Evolutionary conservation across 352 stramenopile species (phyloP), one percentile per base, ranked within the genome.

Genomic region (Pythium folliculosum): DNA sequence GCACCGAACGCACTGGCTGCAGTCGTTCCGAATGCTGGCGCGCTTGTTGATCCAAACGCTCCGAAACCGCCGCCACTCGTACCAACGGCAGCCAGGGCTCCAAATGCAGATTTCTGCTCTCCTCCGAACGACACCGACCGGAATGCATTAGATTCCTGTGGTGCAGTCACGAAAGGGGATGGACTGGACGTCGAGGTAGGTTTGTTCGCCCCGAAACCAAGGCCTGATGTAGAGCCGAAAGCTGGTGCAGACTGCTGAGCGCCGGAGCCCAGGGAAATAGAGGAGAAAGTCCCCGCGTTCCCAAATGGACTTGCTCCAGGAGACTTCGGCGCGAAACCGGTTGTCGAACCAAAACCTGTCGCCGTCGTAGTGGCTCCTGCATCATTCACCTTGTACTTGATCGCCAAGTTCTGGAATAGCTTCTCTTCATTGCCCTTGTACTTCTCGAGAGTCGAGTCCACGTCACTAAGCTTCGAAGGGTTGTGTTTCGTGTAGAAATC

Each of bases 401-500:
- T 55, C 37, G 77, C 71, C 35, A 95, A 53, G 58, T 82, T 90
- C 65, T 86, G 71, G 65, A 95, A 92, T 23, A 95, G 73, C 50
- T 92, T 84, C 32, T 83, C 84, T 75, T 94, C 84, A 30, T 89
- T 87, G 27, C 87, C 87, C 54, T 92, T 92, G 73, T 97, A 98
- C 74, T 96, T 97, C 43, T 79, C 67, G 12, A 98, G 78, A 35
- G 88, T 97, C 25, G 82, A 60, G 65, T 98, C 94, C 21, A 98
- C 87, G 25, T 88, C 88, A 25, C 71, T 71, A 17, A 98, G 69
- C 71, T 97, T 98, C 19, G 72, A 77, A 7, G 90, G 90, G 68
- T 98, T 98, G 73, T 97, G 76, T 60, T 97, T 88, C 45, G 90
- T 73, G 75, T 98, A 98, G 67, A 98, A 98, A 25, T 86, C 87